Evolutionary conservation across 495 filamentous ascomycete species (phyloP), one percentile per base, ranked within the genome.

Genomic region (Sordaria brevicollis): DNA sequence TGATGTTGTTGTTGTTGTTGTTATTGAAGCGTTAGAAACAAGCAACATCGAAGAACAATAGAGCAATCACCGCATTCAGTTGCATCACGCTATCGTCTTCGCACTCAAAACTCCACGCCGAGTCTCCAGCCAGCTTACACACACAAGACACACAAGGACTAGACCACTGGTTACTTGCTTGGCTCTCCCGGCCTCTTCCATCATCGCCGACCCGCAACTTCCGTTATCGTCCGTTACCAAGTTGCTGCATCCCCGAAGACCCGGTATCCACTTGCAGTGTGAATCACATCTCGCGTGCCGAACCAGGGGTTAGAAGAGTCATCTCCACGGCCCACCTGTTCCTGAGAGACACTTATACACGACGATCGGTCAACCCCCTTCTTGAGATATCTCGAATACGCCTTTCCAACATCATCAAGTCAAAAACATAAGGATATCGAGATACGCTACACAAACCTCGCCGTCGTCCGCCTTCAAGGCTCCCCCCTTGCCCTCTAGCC

Each of bases 251-350:
- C 49, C 49, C 49, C 25, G 11, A 62, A 62, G 49, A 8, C 49
- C 49, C 29, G 49, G 49, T 69, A 66, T 77, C 77, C 74, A 74
- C 76, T 66, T 49, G 4, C 36, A 66, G 54, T 70, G 76, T 77
- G 75, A 75, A 72, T 79, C 78, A 77, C 76, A 72, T 69, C 71
- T 72, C 70, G 71, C 74, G 72, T 73, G 70, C 68, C 69, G 76
- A 78, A 78, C 76, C 79, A 77, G 81, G 79, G 79, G 79, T 79
- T 77, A 73, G 80, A 78, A 80, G 81, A 83, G 82, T 80, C 77
- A 83, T 77, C 80, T 81, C 80, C 81, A 82, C 76, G 75, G 71
- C 76, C 81, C 77, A 72, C 82, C 78, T 80, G 74, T 82, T 80
- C 80, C 74, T 73, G 72, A 57, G 71, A 79, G 67, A 72, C 72